phyloP scores from a whole-genome alignment of 176 grass and related monocot species.

The Ensete glaucum region DNA sequence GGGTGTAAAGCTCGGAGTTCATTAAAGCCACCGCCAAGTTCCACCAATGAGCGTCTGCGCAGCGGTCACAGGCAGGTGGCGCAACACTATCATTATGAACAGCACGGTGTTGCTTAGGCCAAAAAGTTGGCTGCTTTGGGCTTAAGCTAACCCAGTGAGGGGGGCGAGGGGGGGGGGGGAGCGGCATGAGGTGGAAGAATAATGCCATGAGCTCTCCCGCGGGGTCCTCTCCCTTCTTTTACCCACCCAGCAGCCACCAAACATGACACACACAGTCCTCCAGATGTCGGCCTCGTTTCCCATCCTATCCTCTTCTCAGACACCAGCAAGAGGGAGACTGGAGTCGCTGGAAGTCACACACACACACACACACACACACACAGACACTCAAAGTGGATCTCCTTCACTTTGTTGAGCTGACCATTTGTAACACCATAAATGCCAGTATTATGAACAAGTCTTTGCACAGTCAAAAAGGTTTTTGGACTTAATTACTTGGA shows the following conservation, averaged over 20 bases:
- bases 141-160: background rate
- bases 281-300: background rate
- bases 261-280: background rate
- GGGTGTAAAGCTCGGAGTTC: too few relatives aligned
- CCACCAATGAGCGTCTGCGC: background rate
- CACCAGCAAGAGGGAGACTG: too few relatives aligned
- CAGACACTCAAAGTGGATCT: too few relatives aligned
- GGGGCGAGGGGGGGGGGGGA: too few relatives aligned
- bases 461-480: too few relatives aligned
- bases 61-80: background rate
- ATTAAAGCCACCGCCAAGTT: background rate
- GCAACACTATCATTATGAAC: background rate
- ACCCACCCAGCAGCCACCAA: background rate
- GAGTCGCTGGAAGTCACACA: too few relatives aligned
- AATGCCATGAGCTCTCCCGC: background rate
- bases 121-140: background rate
- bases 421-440: too few relatives aligned
- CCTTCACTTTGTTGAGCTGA: too few relatives aligned
- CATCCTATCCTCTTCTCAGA: background rate
- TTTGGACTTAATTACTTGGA: too few relatives aligned
- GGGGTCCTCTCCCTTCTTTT: background rate
- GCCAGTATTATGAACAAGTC: too few relatives aligned
- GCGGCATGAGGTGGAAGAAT: background rate
- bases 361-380: too few relatives aligned
- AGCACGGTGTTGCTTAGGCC: background rate